phyloP scores from a whole-genome alignment of 768 basidiomycete species.

The Mrakia frigida region DNA sequence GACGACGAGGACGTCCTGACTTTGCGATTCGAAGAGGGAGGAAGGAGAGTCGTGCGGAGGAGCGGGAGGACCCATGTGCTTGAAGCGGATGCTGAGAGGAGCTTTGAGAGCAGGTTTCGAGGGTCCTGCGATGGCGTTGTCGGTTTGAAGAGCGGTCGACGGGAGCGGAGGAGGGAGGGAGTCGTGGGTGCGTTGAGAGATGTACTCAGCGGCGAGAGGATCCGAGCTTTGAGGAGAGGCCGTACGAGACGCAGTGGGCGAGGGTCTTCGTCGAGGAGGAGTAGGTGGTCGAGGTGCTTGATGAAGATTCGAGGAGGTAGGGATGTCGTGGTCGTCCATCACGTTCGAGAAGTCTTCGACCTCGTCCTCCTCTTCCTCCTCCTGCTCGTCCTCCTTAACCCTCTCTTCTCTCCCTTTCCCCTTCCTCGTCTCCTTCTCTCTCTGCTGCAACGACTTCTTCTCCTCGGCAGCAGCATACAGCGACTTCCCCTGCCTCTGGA shows the following conservation, averaged over 20 bases:
- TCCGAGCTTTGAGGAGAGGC: background rate
- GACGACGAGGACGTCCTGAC: background rate
- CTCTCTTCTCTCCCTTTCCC: background rate
- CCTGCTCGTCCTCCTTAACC: background rate
- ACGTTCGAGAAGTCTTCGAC: background rate
- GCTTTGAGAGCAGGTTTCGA: background rate
- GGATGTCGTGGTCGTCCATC: background rate
- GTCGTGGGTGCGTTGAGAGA: background rate
- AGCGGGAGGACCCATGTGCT: background rate
- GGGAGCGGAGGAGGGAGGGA: background rate
- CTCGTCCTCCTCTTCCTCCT: background rate
- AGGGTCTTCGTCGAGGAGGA: background rate
- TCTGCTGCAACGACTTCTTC: background rate
- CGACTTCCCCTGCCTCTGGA: background rate
- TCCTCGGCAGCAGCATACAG: background rate
- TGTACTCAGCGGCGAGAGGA: background rate
- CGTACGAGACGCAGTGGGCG: background rate
- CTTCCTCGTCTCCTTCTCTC: background rate
- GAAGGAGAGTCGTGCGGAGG: background rate
- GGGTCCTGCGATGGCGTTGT: background rate
- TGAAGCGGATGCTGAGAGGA: background rate
- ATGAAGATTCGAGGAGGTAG: background rate
- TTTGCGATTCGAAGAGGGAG: background rate
- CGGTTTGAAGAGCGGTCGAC: background rate
- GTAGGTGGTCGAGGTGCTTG: background rate